A percentile compares a stretch with the other conserved stretches of the same genome.
Evolutionary conservation across 2,329 filamentous ascomycete species (phyloP).

Genomic region (Calonectria henricotiae): DNA sequence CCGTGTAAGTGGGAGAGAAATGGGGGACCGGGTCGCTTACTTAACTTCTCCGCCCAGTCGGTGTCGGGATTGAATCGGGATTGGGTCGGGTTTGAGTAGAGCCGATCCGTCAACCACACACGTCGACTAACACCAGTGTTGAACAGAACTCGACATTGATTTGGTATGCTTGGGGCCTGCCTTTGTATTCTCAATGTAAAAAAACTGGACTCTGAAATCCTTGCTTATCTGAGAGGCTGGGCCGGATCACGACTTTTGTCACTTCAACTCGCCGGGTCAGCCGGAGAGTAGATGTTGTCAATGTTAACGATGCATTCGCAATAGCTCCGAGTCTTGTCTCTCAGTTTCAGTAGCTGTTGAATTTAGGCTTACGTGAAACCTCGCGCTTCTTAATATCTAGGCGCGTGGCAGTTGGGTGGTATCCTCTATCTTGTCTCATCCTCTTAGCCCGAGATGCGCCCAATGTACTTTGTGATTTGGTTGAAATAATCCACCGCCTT

Average conservation of each 20-base stretch:
- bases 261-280: not conserved
- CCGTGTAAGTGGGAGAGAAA: slow-evolving; percentile 20
- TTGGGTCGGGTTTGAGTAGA: slow-evolving; percentile 24
- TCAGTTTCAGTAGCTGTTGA: not conserved
- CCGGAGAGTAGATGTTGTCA: not conserved
- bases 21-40: slow-evolving; percentile 11
- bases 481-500: slow-evolving; percentile 40
- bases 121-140: not conserved
- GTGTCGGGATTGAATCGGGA: not conserved
- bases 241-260: not conserved
- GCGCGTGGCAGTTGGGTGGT: not conserved
- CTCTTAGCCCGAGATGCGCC: slow-evolving; percentile 15
- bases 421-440: not conserved
- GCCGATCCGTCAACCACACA: not conserved
- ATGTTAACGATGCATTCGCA: not conserved
- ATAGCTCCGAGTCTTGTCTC: not conserved
- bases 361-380: not conserved
- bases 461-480: slow-evolving; percentile 30
- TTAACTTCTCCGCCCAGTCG: slow-evolving; percentile 12
- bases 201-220: not conserved
- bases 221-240: not conserved
- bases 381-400: not conserved
- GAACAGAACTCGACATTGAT: not conserved
- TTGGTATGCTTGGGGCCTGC: not conserved
- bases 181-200: not conserved